phyloP scores from a whole-genome alignment of 2,329 filamentous ascomycete genomes.

The Westerdykella sp. region DNA sequence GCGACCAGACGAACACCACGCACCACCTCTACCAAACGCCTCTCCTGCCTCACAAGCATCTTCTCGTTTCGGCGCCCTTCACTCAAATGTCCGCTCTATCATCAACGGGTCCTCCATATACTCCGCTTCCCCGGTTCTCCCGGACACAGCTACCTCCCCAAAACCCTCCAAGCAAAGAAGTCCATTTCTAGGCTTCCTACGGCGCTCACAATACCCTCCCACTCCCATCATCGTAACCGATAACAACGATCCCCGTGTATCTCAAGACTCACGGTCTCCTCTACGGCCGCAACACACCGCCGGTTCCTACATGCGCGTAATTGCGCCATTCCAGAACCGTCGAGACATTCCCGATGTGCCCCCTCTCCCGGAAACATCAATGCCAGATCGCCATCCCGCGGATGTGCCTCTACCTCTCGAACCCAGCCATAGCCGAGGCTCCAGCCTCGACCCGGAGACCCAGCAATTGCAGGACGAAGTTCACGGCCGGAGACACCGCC shows the following conservation, averaged over 20 bases:
- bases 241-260: slow-evolving; percentile 18
- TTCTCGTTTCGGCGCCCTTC: slow-evolving; percentile 15
- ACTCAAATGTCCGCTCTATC: slow-evolving; percentile 22
- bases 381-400: slow-evolving; percentile 25
- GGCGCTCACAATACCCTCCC: slow-evolving; percentile 20
- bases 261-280: slow-evolving; percentile 25
- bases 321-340: slow-evolving; percentile 20
- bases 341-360: slow-evolving; percentile 3
- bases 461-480: slow-evolving; percentile 44
- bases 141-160: slow-evolving; percentile 15
- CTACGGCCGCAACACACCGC: slow-evolving; percentile 31
- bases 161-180: slow-evolving; percentile 21
- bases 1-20: slow-evolving; percentile 24
- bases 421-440: slow-evolving; percentile 15
- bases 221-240: slow-evolving; percentile 15
- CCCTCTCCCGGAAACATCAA: no score
- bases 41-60: slow-evolving; percentile 15
- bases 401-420: slow-evolving; percentile 15
- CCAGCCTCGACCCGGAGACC: slow-evolving; percentile 46
- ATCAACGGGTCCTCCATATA: slow-evolving; percentile 35
- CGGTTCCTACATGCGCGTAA: slow-evolving; percentile 29
- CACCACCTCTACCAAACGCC: slow-evolving; percentile 5
- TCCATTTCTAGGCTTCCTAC: slow-evolving; percentile 28
- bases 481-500: slow-evolving; percentile 35
- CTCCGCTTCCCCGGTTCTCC: slow-evolving; percentile 27